Percentiles rank a stretch among this genome's conserved stretches.
Conservation (phyloP, 176 grass and related monocot genomes). For the Raddia distichophylla region DNA sequence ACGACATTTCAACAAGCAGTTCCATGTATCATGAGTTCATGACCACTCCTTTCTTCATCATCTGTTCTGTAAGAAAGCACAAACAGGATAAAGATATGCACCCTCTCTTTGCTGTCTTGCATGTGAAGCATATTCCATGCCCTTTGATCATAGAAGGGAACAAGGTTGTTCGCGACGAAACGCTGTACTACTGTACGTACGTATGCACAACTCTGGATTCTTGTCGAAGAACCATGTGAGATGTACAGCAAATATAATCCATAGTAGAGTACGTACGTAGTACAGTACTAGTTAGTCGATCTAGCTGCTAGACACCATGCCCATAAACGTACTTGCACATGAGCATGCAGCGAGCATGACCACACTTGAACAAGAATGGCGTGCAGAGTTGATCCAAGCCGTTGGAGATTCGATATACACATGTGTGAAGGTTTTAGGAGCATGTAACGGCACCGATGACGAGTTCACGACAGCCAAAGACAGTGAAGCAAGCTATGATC, state of each 20-base stretch:
- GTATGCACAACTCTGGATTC: no score
- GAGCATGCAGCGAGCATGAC: neutral
- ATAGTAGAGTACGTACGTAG: no score
- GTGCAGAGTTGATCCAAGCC: neutral
- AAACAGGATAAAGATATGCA: conserved; percentile 10
- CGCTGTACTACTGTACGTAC: no score
- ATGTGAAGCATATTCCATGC: conserved; percentile 31
- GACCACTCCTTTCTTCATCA: conserved; percentile 20
- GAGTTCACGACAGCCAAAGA: neutral
- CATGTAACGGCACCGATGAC: neutral
- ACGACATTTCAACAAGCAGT: neutral
- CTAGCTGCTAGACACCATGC: neutral
- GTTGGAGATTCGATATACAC: neutral
- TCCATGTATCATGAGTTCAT: neutral
- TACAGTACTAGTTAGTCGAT: no score
- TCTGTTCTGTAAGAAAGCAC: conserved; percentile 1
- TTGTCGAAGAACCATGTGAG: no score
- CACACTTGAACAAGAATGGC: neutral
- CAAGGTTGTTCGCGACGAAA: neutral
- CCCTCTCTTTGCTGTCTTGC: neutral
- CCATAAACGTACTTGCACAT: neutral
- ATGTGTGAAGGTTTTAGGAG: neutral
- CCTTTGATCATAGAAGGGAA: neutral
- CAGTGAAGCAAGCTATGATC: neutral
- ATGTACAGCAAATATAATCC: no score